Evolutionary conservation across 176 grass and related monocot genomes (phyloP).

Genomic region (Lolium rigidum): DNA sequence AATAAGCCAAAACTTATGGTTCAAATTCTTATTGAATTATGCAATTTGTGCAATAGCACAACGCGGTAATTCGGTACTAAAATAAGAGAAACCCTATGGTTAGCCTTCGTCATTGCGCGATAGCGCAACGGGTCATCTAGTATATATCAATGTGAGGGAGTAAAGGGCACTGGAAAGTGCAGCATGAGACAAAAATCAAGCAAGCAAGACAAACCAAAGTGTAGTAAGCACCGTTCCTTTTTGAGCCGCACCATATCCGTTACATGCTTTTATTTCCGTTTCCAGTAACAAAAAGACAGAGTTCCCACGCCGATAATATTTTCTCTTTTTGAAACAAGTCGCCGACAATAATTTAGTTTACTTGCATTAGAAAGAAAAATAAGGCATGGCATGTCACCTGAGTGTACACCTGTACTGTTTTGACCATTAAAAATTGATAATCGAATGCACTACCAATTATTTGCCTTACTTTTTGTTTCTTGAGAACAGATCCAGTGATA

Average conservation of each 20-base stretch:
- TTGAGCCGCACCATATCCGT: background rate
- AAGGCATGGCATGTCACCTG: background rate
- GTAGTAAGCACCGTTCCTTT: background rate
- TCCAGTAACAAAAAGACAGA: background rate
- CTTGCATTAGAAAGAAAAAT: background rate
- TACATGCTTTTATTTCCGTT: background rate
- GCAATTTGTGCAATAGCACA: too few species aligned
- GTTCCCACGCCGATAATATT: background rate
- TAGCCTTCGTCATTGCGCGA: too few species aligned
- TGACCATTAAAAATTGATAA: background rate
- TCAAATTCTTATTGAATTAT: too few species aligned
- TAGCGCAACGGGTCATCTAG: too few species aligned
- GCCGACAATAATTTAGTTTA: background rate
- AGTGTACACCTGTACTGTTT: background rate
- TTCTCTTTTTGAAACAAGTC: too few species aligned
- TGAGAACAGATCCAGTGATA: too few species aligned
- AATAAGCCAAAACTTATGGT: too few species aligned
- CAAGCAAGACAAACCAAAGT: background rate
- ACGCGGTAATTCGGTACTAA: too few species aligned
- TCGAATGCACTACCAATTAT: background rate
- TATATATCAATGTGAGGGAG: background rate
- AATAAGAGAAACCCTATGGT: too few species aligned
- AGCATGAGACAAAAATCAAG: background rate
- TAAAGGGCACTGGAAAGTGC: background rate
- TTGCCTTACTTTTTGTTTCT: too few species aligned